Base-by-base conservation (phyloP, 202 grass and related monocot species). In the Schoenoplectus tabernaemontani region DNA sequence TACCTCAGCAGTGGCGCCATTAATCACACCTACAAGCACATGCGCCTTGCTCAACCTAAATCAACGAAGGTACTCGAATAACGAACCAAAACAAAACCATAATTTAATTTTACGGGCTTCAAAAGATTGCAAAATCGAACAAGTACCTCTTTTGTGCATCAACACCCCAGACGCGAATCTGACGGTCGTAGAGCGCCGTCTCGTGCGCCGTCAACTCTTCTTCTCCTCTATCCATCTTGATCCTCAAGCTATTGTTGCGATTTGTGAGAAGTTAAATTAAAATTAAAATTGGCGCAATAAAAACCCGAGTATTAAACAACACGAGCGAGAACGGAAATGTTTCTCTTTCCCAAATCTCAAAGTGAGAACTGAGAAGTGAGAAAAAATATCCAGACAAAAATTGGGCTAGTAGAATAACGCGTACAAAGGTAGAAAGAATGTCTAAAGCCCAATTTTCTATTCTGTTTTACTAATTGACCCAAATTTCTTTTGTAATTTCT, bases 101-200 rank as follows among this genome's bases (percentile, higher is more conserved):
- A 13, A 54, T n/a, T 20, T 22, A 9, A 24, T 17, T 59, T 60
- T 16, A 48, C 4, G 24, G 32, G 37, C 0, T 63, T 58, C 22
- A 9, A 20, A 74, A 57, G 67, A 11, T 11, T 56, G 22, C 48
- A 81, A 44, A 65, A 19, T 43, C 7, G 0, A 70, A 69, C 3
- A 71, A 71, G 42, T 60, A 97, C 95, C 91, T 93, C 84, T 98
- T 98, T 85, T 98, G 95, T 57, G 95, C 95, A 57, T 98, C 89
- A 57, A 98, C 89, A 70, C 95, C 95, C 95, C 95, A 98, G 7
- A 95, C 91, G 59, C 95, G 89, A 83, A 98, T 98, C 86, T 98
- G 95, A 67, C 95, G 95, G 75, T 98, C 95, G 85, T 98, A 98
- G 43, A 98, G 86, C 53, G 91, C 95, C 11, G 95, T 98, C 78